Conservation (phyloP, 2,329 filamentous ascomycete species). For the Byssothecium circinans region DNA sequence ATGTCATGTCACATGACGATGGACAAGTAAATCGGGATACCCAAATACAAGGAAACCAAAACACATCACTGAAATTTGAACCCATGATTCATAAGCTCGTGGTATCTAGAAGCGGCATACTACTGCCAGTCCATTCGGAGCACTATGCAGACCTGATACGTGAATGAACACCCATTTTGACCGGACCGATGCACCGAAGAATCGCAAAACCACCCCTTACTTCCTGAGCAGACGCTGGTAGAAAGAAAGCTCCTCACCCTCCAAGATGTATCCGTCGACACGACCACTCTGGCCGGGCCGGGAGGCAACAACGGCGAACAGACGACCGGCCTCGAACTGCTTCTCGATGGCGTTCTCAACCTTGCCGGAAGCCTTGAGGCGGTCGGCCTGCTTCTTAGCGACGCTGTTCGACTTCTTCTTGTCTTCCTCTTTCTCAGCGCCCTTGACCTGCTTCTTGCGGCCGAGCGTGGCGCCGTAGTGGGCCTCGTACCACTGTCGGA, state of each 20-base stretch:
- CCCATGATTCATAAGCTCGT: conserved; percentile 42
- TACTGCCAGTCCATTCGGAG: conserved; percentile 43
- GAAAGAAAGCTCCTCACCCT: conserved; percentile 99
- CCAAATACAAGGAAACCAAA: background rate
- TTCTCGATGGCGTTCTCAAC: conserved; percentile 90
- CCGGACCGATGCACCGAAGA: conserved; percentile 45
- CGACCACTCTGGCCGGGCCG: conserved; percentile 96
- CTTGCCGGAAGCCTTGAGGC: conserved; percentile 84
- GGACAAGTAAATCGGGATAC: no score
- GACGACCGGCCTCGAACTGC: conserved; percentile 98
- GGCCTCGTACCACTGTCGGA: conserved; percentile 99
- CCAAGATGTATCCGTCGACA: conserved; percentile 94
- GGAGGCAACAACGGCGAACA: conserved; percentile 90
- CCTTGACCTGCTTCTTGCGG: conserved; percentile 83
- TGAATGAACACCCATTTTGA: conserved; percentile 47
- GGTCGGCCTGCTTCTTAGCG: conserved; percentile 92
- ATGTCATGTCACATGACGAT: no score
- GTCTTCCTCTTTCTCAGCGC: conserved; percentile 66
- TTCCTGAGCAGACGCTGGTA: conserved; percentile 99
- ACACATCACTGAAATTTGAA: conserved; percentile 34
- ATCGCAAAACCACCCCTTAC: conserved; percentile 61
- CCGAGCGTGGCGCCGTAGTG: conserved; percentile 94
- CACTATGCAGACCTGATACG: conserved; percentile 47
- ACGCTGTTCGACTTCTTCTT: conserved; percentile 99
- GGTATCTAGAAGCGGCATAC: conserved; percentile 45